Evolutionary conservation across 345 rosid species (phyloP), one percentile per base, ranked within the genome.

Genomic region (Eucalyptus paniculata): DNA sequence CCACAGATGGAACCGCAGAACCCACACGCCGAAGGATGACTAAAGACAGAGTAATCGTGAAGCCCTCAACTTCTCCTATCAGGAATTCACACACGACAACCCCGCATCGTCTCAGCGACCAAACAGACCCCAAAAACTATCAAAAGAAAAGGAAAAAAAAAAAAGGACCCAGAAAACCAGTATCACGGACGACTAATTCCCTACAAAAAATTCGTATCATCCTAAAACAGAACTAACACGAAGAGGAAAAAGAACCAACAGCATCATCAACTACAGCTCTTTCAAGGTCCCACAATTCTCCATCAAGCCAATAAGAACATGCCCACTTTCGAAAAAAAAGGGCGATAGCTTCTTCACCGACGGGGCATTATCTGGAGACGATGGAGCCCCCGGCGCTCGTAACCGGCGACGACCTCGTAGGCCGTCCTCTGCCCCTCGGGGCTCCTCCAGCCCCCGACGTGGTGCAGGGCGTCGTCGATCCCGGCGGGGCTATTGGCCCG

Each of bases 341-440:
- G 24, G 56, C 83, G 3, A 17, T 11, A 21, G 83, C 24, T 21
- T 77, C 56, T 34, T 69, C 83, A 86, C 92, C 87, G 87, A 97
- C 98, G 97, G 17, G 98, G 98, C 99, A 97, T 96, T 89, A 97
- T 96, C 90, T 96, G 97, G 87, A 97, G 97, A 88, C 93, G 93
- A 82, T 96, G 97, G 30, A 95, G 94, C 50, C 98, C 98, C 72
- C 91, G 94, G 58, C 94, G 93, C 93, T 97, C 99, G 88, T 89
- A 94, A 90, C 95, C 96, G 44, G 95, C 94, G 37, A 97, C 95
- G 50, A 93, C 89, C 88, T 95, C 93, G 89, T 92, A 93, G 14
- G 98, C 99, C 53, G 77, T 90, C 50, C 89, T 93, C 92, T 94
- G 98, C 87, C 92, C 90, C 42, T 94, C 95, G 15, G 97, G 93